Evolutionary conservation across 441 rosid species (phyloP).

Genomic region (Pelargonium australe): DNA sequence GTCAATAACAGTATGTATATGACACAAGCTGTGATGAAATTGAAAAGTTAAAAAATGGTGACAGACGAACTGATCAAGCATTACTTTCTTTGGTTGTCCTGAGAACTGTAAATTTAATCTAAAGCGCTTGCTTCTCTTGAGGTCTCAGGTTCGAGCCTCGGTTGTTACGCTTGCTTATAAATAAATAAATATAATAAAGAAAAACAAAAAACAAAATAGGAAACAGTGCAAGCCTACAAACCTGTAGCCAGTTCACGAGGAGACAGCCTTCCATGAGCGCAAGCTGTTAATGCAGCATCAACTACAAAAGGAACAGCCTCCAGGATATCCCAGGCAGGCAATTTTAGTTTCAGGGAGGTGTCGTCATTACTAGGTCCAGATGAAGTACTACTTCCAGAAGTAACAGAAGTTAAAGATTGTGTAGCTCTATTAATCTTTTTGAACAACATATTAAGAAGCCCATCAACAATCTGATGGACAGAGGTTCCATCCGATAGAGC

Average conservation of each 20-base stretch:
- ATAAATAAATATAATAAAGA: too few species aligned
- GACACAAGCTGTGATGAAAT: background rate
- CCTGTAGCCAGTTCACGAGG: conserved; percentile 81
- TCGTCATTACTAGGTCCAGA: conserved; percentile 60
- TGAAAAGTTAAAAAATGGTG: background rate
- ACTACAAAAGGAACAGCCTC: conserved; percentile 72
- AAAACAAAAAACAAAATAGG: too few species aligned
- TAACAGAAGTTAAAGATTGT: conserved; percentile 48
- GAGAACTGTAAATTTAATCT: background rate
- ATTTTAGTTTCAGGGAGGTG: conserved; percentile 40
- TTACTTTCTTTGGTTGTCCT: background rate
- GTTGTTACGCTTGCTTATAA: too few species aligned
- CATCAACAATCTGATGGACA: conserved; percentile 57
- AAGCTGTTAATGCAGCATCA: conserved; percentile 72
- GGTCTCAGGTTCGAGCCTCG: too few species aligned
- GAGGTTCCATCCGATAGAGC: conserved; percentile 60
- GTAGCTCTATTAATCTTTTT: conserved; percentile 45
- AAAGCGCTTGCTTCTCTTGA: background rate
- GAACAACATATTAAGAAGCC: conserved; percentile 61
- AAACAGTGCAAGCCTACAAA: conserved; percentile 16
- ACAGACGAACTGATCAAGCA: background rate
- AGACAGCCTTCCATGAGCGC: conserved; percentile 69
- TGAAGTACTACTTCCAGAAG: conserved; percentile 61
- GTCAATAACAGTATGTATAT: conserved; percentile 11
- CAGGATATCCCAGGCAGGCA: conserved; percentile 79